phyloP scores from a whole-genome alignment of 1,139 yeast genomes.

The Blastobotrys illinoisensis region DNA sequence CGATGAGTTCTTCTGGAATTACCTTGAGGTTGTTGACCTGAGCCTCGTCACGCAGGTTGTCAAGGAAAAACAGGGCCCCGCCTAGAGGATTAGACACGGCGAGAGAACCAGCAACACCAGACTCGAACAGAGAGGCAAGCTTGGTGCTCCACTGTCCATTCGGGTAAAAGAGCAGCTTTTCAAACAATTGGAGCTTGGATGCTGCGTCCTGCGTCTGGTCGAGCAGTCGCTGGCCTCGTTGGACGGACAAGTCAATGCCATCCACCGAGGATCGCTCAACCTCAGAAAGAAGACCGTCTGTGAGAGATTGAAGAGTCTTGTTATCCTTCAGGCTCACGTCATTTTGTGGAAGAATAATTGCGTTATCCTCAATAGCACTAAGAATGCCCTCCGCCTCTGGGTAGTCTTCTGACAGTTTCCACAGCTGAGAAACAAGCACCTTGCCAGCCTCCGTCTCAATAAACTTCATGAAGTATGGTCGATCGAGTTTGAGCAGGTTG shows the following conservation, averaged over 20 bases:
- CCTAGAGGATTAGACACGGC: conserved; percentile 15
- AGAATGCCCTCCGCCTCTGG: conserved; percentile 16
- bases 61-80: conserved; percentile 12
- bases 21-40: conserved; percentile 11
- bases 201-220: conserved; percentile 12
- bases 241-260: conserved; percentile 14
- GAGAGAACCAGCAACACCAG: conserved; percentile 11
- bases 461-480: conserved; percentile 16
- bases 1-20: conserved; percentile 14
- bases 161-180: conserved; percentile 12
- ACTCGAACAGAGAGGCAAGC: conserved; percentile 8
- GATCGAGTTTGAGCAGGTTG: conserved; percentile 14
- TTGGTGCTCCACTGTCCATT: conserved; percentile 12
- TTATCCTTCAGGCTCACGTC: conserved; percentile 8
- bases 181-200: conserved; percentile 13
- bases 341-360: conserved; percentile 10
- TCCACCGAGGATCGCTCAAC: conserved; percentile 16
- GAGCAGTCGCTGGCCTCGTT: conserved; percentile 16
- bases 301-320: conserved; percentile 14
- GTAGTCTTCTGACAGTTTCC: conserved; percentile 16
- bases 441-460: conserved; percentile 17
- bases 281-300: conserved; percentile 16
- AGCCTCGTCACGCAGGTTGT: conserved; percentile 5
- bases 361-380: conserved; percentile 14
- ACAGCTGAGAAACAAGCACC: conserved; percentile 16